phyloP scores from a whole-genome alignment of 192 early-diverging fungal genomes.

The Backusella westeae region DNA sequence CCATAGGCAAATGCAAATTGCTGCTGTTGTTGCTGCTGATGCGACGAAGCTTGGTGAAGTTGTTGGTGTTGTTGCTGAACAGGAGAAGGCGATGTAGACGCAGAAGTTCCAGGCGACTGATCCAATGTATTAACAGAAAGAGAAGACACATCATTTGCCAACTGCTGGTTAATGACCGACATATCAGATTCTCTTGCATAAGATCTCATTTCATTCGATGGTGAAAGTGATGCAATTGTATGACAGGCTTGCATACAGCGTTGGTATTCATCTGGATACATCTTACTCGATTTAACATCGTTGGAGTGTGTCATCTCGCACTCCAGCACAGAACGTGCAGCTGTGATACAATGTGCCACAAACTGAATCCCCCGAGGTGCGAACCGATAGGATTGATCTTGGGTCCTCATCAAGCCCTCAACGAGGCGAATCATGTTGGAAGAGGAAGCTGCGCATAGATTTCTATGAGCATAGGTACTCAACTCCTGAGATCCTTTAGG shows the following conservation, averaged over 20 bases:
- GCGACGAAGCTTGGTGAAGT: neutral
- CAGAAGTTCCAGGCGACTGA: neutral
- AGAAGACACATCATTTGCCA: neutral
- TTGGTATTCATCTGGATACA: slow-evolving; percentile 7
- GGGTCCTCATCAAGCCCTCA: neutral
- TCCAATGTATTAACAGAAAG: slow-evolving; percentile 6
- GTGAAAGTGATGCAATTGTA: slow-evolving; percentile 7
- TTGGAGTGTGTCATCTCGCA: neutral
- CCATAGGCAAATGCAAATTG: neutral
- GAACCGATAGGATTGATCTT: neutral
- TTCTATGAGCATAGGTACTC: neutral
- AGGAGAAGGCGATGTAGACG: slow-evolving; percentile 14
- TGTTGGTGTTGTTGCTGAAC: neutral
- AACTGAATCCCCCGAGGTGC: slow-evolving; percentile 6
- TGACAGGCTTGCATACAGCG: neutral
- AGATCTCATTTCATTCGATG: slow-evolving; percentile 14
- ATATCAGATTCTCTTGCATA: slow-evolving; percentile 10
- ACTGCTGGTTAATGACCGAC: neutral
- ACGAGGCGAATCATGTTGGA: slow-evolving; percentile 11
- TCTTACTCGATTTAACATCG: slow-evolving; percentile 1
- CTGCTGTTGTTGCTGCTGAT: neutral
- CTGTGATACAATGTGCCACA: neutral
- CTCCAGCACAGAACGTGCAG: neutral
- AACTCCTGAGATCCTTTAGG: neutral
- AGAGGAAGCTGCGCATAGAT: neutral